A percentile compares a stretch with the other conserved stretches of the same genome.
Evolutionary conservation across 371 early-diverging fungal species (phyloP).

Genomic region (Fennellomyces sp.): DNA sequence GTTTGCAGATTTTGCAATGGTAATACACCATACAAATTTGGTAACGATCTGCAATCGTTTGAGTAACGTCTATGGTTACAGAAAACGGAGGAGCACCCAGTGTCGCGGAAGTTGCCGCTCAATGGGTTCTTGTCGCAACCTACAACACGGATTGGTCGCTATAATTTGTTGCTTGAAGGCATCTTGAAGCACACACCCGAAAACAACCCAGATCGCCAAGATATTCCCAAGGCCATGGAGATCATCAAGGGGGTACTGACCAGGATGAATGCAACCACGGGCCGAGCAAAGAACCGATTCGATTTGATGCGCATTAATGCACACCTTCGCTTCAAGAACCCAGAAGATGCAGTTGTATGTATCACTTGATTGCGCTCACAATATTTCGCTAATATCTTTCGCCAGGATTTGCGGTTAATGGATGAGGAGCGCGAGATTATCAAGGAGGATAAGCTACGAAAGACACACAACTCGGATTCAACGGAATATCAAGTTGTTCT

Average conservation of each 20-base stretch:
- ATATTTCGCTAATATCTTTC: no score
- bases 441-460: constrained; percentile 76
- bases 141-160: constrained; percentile 86
- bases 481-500: constrained; percentile 76
- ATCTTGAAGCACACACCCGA: constrained; percentile 80
- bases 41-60: no score
- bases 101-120: constrained; percentile 76
- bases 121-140: constrained; percentile 83
- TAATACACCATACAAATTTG: constrained; percentile 23
- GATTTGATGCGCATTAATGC: constrained; percentile 53
- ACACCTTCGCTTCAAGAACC: constrained; percentile 27
- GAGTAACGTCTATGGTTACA: constrained; percentile 1
- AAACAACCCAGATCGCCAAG: constrained; percentile 71
- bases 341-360: constrained; percentile 69
- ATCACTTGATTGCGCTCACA: no score
- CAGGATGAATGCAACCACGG: constrained; percentile 83
- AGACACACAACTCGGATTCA: constrained; percentile 52
- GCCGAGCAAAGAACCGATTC: constrained; percentile 80
- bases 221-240: constrained; percentile 63
- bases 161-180: constrained; percentile 80
- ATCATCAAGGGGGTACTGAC: constrained; percentile 69
- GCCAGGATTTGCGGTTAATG: constrained; percentile 73
- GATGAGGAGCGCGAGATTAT: constrained; percentile 75
- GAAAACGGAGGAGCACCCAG: constrained; percentile 65
- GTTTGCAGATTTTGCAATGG: constrained; percentile 76